phyloP scores from a whole-genome alignment of 306 rosid genomes.

The Quercus aquifolioides region DNA sequence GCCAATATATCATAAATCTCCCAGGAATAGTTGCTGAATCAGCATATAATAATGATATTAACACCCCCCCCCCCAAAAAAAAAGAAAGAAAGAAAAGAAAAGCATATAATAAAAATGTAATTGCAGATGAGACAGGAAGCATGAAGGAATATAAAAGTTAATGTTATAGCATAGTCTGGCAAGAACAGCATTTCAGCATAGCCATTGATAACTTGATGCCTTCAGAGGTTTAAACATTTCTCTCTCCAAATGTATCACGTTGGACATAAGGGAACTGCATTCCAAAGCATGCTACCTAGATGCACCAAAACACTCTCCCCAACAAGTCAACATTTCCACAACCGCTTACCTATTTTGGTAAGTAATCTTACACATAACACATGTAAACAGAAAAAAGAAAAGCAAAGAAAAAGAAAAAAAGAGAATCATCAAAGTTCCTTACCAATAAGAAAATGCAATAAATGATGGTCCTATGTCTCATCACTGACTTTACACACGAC shows the following conservation, averaged over 20 bases:
- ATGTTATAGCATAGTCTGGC: neutral
- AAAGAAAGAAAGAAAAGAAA: neutral
- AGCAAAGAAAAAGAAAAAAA: neutral
- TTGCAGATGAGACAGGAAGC: neutral
- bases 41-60: conserved; percentile 13
- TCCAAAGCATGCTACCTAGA: neutral
- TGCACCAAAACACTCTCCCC: neutral
- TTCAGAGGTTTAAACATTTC: neutral
- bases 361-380: too few relatives aligned
- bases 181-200: neutral
- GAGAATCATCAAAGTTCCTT: neutral
- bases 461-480: neutral
- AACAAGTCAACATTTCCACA: neutral
- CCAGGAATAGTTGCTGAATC: conserved; percentile 2
- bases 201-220: neutral
- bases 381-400: too few relatives aligned
- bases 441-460: neutral
- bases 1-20: conserved; percentile 10
- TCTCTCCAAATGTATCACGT: neutral
- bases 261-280: neutral
- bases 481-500: neutral
- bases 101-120: neutral
- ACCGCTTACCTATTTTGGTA: neutral
- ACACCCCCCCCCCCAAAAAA: too few relatives aligned
- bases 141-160: neutral